A percentile compares a stretch with the other conserved stretches of the same genome.
These are phyloP conservation scores for Salix suchowensis DNA, from an alignment of 345 rosid species.

Conservation along the genomic window DNA sequence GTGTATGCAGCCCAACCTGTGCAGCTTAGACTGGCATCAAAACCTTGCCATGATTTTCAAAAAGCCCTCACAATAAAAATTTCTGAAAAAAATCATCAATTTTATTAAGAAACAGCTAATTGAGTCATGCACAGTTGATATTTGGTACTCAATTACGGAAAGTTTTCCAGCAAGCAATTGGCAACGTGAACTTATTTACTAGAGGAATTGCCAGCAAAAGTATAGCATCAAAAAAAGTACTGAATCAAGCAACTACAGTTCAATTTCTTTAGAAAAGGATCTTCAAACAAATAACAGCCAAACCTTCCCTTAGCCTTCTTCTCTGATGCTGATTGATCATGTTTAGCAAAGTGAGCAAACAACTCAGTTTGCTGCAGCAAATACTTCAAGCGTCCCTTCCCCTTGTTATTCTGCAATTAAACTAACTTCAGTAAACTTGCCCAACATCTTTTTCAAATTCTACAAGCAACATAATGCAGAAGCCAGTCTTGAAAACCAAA, in stretches of 20 bases:
- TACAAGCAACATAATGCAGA: not conserved
- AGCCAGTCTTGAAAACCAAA: not conserved
- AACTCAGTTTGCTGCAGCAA: conserved; percentile 95
- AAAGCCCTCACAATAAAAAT: not conserved
- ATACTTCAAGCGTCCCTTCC: conserved; percentile 86
- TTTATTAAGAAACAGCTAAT: not conserved
- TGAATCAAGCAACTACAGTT: not conserved
- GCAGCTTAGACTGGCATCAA: not conserved
- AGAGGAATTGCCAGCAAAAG: not conserved
- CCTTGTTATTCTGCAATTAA: conserved; percentile 64
- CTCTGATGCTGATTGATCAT: conserved; percentile 62
- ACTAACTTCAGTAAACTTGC: conserved; percentile 6
- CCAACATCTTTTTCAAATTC: not conserved
- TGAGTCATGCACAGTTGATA: not conserved
- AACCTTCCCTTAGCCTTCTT: conserved; percentile 89
- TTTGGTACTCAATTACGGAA: not conserved
- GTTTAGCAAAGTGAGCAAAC: conserved; percentile 96
- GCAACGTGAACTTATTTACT: too few relatives aligned
- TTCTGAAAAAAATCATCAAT: not conserved
- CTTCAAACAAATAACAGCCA: not conserved
- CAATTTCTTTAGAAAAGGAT: not conserved
- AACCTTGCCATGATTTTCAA: not conserved
- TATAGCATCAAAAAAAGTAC: not conserved
- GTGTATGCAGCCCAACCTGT: not conserved
- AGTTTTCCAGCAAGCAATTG: not conserved